A percentile compares a stretch with the other conserved stretches of the same genome.
phyloP scores from a whole-genome alignment of 352 stramenopile genomes.

The Phytophthora crassamura region DNA sequence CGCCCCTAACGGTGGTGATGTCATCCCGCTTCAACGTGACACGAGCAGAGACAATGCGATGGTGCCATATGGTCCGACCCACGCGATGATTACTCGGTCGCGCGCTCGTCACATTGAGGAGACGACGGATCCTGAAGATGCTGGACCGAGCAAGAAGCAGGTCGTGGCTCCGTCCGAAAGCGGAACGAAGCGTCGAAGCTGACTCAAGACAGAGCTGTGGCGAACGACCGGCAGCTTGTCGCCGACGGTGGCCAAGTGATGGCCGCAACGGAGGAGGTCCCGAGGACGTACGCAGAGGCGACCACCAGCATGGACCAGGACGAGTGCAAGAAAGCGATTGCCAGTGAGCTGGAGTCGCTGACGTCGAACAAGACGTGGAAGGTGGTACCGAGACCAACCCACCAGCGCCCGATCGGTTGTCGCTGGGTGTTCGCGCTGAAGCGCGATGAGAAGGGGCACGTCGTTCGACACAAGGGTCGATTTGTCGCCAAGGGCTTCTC shows the following conservation, averaged over 20 bases:
- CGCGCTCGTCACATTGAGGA: constrained; percentile 3
- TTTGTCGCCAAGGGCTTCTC: background rate
- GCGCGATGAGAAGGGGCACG: constrained; percentile 1
- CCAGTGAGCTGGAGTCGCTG: constrained; percentile 15
- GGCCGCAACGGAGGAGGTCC: constrained; percentile 6
- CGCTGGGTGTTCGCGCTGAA: constrained; percentile 7
- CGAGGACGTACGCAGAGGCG: constrained; percentile 6
- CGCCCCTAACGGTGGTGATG: too few relatives aligned
- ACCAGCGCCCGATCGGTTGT: constrained; percentile 12
- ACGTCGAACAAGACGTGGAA: constrained; percentile 20
- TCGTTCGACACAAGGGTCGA: constrained; percentile 1
- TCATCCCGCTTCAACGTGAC: too few relatives aligned
- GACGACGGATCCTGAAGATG: constrained; percentile 12
- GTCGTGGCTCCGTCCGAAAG: too few relatives aligned
- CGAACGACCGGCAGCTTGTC: background rate
- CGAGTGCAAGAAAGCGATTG: constrained; percentile 20
- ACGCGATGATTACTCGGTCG: too few relatives aligned
- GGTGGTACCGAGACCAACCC: constrained; percentile 8
- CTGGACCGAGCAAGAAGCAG: constrained; percentile 4
- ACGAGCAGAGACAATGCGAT: too few relatives aligned
- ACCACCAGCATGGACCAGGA: background rate
- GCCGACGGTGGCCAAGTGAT: constrained; percentile 8
- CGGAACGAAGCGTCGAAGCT: too few relatives aligned
- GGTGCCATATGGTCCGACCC: too few relatives aligned
- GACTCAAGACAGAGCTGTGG: too few relatives aligned